Base-by-base conservation (phyloP, 164 flowering plant species). In the Sextonia rubra region DNA sequence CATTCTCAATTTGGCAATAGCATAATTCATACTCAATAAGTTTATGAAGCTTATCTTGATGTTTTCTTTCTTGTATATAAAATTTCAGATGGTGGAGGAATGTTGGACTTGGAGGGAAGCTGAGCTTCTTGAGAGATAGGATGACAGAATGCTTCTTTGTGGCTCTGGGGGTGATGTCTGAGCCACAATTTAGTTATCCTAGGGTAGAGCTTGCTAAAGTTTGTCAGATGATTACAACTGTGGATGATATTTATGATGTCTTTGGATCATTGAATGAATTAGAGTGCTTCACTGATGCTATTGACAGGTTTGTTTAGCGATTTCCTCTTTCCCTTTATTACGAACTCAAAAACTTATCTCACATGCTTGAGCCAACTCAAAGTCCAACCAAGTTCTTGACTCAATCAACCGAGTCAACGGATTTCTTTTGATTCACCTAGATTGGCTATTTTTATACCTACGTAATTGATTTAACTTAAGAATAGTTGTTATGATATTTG, bases 191-290 rank as follows among this genome's bases (percentile, higher is more conserved):
- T 47, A 68, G 80, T 0, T 4, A 49, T 2, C 76, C 75, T 20
- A 79, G 87, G 2, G 69, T 62, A 74, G 77, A 18, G 17, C 12
- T 81, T 17, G 73, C 85, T 1, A 84, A 84, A 74, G 75, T 74
- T 7, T 3, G 52, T 11, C 1, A 73, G 1, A 30, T 86, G 0
- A 68, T 84, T 11, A 72, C 86, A 12, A 60, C 69, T 30, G 69
- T 86, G 3, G 89, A 85, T 75, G 85, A 84, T 69, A 66, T 84
- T 2, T 84, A 80, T 56, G 89, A 86, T 75, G 77, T 83, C 60
- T 83, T 79, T 75, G 89, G 84, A 9, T 73, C 76, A 12, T 47
- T 77, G 65, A 82, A 83, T 47, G 87, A 86, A 68, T 68, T 86
- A 2, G 79, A 83, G 58, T 80, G 77, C 1, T 80, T 86, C 26